phyloP scores from a whole-genome alignment of 805 yeast species.

The Metschnikowia shivogae region DNA sequence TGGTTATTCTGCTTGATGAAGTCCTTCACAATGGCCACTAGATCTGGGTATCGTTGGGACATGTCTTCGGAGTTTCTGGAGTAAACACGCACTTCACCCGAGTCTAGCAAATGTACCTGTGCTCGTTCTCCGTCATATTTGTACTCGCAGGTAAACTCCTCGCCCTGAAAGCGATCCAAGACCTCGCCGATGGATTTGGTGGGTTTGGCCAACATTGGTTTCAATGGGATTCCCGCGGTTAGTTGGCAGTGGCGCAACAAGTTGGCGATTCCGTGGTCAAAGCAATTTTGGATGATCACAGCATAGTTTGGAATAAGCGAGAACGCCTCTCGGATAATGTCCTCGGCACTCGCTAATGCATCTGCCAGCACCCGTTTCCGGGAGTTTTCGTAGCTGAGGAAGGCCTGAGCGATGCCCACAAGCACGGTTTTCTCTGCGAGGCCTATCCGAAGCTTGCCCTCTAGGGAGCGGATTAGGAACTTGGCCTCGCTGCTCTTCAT shows the following conservation, averaged over 20 bases:
- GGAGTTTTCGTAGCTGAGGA: slow-evolving; percentile 53
- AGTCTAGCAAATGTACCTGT: slow-evolving; percentile 72
- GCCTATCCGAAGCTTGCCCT: slow-evolving; percentile 90
- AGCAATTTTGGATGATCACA: slow-evolving; percentile 60
- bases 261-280: slow-evolving; percentile 63
- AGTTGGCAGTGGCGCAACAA: slow-evolving; percentile 65
- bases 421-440: slow-evolving; percentile 91
- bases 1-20: slow-evolving; percentile 38
- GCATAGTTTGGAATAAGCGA: slow-evolving; percentile 91
- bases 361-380: slow-evolving; percentile 34
- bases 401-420: slow-evolving; percentile 78
- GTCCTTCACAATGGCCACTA: slow-evolving; percentile 62
- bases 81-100: slow-evolving; percentile 70
- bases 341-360: slow-evolving; percentile 62
- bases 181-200: slow-evolving; percentile 92
- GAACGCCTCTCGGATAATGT: slow-evolving; percentile 75
- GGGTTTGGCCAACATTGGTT: slow-evolving; percentile 98
- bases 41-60: slow-evolving; percentile 94
- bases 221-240: slow-evolving; percentile 89
- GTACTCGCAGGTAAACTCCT: slow-evolving; percentile 89
- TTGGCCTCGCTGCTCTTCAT: slow-evolving; percentile 74
- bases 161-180: slow-evolving; percentile 79
- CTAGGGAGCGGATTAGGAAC: slow-evolving; percentile 81
- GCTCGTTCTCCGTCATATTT: slow-evolving; percentile 98
- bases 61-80: slow-evolving; percentile 96